phyloP scores from a whole-genome alignment of 371 early-diverging fungal species.

The Actinomucor elegans region DNA sequence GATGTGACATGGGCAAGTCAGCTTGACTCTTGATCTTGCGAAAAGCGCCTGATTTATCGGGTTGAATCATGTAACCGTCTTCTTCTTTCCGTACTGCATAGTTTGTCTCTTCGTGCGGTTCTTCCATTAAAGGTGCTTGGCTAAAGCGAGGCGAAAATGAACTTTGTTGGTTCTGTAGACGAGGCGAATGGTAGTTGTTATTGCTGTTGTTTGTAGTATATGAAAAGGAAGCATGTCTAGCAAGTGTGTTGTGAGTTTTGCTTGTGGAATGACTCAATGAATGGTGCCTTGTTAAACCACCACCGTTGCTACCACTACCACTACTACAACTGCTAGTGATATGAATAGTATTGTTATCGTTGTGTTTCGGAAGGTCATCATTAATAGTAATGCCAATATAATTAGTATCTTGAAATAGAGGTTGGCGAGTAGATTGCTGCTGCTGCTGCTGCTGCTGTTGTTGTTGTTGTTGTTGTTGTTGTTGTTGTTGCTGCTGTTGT shows the following conservation, averaged over 20 bases:
- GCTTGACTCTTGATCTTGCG: slow-evolving; percentile 10
- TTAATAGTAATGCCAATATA: slow-evolving; percentile 37
- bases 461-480: not conserved
- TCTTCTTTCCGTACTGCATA: too few species aligned
- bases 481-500: not conserved
- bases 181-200: not conserved
- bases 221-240: not conserved
- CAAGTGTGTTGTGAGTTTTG: not conserved
- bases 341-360: not conserved
- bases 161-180: not conserved
- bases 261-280: not conserved
- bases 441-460: not conserved
- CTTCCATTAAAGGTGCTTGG: slow-evolving; percentile 8
- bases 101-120: too few species aligned
- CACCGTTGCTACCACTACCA: too few species aligned
- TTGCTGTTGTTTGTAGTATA: not conserved
- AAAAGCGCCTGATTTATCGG: slow-evolving; percentile 21
- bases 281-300: not conserved
- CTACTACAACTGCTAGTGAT: too few species aligned
- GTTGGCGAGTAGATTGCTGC: not conserved
- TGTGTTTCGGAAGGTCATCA: slow-evolving; percentile 14
- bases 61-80: slow-evolving; percentile 1
- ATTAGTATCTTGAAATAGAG: slow-evolving; percentile 23
- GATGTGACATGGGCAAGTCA: slow-evolving; percentile 26
- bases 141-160: not conserved